These are phyloP conservation scores for Fomitiporia mediterranea DNA, from an alignment of 1,284 basidiomycete genomes.

Conservation along the genomic window DNA sequence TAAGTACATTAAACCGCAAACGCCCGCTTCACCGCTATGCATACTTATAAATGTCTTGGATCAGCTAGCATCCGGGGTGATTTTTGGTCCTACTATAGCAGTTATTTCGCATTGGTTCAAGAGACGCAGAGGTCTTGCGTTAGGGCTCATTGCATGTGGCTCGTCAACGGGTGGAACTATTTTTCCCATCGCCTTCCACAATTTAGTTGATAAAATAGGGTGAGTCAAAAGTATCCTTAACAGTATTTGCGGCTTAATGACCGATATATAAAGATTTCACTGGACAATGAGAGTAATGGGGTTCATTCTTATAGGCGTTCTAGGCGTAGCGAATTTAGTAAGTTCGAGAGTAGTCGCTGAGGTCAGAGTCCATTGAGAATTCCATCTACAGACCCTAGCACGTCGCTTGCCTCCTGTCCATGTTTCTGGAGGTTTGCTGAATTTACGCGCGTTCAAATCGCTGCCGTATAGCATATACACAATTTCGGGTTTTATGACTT, in stretches of 20 bases:
- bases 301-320: conserved; percentile 26
- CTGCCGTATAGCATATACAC: conserved; percentile 27
- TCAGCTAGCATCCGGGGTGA: conserved; percentile 42
- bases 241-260: background rate
- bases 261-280: conserved; percentile 22
- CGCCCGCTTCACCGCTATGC: no score
- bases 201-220: conserved; percentile 43
- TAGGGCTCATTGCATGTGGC: conserved; percentile 40
- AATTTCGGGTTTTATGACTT: conserved; percentile 24
- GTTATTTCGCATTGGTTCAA: conserved; percentile 52
- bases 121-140: conserved; percentile 36
- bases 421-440: conserved; percentile 28
- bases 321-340: conserved; percentile 26
- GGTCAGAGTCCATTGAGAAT: background rate
- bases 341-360: background rate
- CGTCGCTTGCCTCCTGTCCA: conserved; percentile 28
- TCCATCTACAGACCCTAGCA: conserved; percentile 22
- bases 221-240: conserved; percentile 25
- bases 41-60: no score
- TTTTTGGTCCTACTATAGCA: conserved; percentile 44
- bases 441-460: conserved; percentile 27
- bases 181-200: conserved; percentile 39
- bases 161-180: conserved; percentile 42
- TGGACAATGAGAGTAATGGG: conserved; percentile 31
- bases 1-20: conserved; percentile 30